Evolutionary conservation across 2,329 filamentous ascomycete genomes (phyloP).

Genomic region (Microdochium bolleyi): DNA sequence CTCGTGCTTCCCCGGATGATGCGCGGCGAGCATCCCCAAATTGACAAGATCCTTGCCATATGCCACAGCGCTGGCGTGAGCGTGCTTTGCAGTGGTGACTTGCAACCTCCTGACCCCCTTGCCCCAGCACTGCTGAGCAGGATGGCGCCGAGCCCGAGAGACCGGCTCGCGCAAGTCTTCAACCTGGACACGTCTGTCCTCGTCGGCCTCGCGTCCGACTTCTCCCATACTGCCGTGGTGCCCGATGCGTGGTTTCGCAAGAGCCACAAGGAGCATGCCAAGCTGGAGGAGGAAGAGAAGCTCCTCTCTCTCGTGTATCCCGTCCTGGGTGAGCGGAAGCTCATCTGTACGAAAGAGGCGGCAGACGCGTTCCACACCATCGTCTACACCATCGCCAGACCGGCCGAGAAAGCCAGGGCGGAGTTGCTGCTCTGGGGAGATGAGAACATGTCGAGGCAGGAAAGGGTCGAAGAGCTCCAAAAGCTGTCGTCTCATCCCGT

Average conservation of each 20-base stretch:
- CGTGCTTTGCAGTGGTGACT: conserved; percentile 12
- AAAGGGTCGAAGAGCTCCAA: conserved; percentile 20
- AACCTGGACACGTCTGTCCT: conserved; percentile 65
- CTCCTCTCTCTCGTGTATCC: conserved; percentile 56
- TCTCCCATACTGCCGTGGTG: conserved; percentile 46
- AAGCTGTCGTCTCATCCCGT: conserved; percentile 27
- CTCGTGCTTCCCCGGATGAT: conserved; percentile 18
- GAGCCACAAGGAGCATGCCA: conserved; percentile 56
- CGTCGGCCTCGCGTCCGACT: conserved; percentile 65
- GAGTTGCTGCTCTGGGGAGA: conserved; percentile 43
- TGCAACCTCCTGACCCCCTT: conserved; percentile 11
- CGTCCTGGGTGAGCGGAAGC: conserved; percentile 41
- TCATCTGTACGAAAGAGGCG: conserved; percentile 62
- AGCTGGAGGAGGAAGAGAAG: conserved; percentile 53
- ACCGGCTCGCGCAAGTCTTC: conserved; percentile 21
- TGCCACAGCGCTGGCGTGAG: conserved; percentile 16
- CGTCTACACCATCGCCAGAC: conserved; percentile 54
- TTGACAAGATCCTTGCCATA: conserved; percentile 15
- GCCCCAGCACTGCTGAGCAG: conserved; percentile 10
- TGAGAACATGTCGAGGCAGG: conserved; percentile 9
- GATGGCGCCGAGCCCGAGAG: conserved; percentile 18
- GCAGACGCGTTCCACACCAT: conserved; percentile 60
- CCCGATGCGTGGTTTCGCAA: conserved; percentile 37
- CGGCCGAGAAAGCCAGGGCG: conserved; percentile 51
- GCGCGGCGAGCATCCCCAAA: conserved; percentile 12